Evolutionary conservation across 352 stramenopile species (phyloP), one percentile per base, ranked within the genome.

Genomic region (Peronospora belbahrii): DNA sequence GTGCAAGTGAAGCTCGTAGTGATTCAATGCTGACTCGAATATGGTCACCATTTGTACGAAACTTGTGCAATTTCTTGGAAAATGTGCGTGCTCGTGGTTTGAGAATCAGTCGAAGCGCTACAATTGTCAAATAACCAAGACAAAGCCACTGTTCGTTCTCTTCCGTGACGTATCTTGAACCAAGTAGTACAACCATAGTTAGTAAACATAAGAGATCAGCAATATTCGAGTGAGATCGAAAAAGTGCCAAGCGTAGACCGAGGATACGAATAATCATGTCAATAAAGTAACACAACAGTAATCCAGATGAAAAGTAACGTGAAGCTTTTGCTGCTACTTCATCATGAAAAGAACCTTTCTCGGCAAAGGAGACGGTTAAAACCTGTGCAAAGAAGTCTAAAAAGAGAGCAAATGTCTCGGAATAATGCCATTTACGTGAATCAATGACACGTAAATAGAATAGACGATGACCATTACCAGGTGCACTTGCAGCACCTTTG

Each of bases 41-140:
- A 50, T 88, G 74, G 65, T 94, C 82, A 25, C 75, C 77, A 33
- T 91, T 88, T 14, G 80, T 70, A 35, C 79, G 74, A 54, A 90
- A 90, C 49, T 90, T 90, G 74, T 94, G 82, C 33, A 94, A 52
- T 28, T 94, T 94, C 59, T 91, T 94, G 38, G 77, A 90, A 46
- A 94, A 94, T 1, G 66, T 88, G 11, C 83, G 62, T 10, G 83
- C 79, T 24, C 78, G 67, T 2, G 83, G 82, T 69, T 94, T 92
- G 54, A 94, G 67, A 25, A 94, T 89, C 25, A 94, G 62, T 4
- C 83, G 80, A 27, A 83, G 31, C 23, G 83, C 74, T 19, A 87
- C 54, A 27, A 90, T 53, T 10, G 55, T 70, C 24, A 87, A 48
- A 52, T 94, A 94, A 14, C 52, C 74, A 3, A 89, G 69, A 35